Conservation (phyloP, 1,139 yeast genomes). For the Geotrichum aggregatum region DNA sequence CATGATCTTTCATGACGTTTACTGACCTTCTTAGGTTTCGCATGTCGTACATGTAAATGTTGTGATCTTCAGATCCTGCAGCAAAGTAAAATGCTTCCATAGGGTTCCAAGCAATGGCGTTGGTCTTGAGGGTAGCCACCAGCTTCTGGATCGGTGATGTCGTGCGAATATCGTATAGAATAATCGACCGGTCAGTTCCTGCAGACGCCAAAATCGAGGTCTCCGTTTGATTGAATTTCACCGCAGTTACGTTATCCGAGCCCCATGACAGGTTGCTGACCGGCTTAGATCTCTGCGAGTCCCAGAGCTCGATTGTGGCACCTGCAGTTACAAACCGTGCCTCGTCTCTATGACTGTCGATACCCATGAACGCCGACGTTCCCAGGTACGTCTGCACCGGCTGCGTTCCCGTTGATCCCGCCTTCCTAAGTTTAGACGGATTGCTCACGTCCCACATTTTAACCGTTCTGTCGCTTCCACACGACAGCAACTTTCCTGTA, state of each 20-base stretch:
- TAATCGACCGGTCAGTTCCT: slow-evolving; percentile 88
- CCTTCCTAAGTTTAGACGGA: slow-evolving; percentile 17
- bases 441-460: slow-evolving; percentile 64
- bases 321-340: slow-evolving; percentile 88
- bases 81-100: slow-evolving; percentile 96
- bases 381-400: slow-evolving; percentile 70
- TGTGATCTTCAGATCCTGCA: slow-evolving; percentile 91
- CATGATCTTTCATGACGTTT: slow-evolving; percentile 91
- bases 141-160: slow-evolving; percentile 88
- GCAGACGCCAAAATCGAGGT: slow-evolving; percentile 85
- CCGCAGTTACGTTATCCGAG: slow-evolving; percentile 80
- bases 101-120: slow-evolving; percentile 92
- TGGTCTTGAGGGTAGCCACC: slow-evolving; percentile 76
- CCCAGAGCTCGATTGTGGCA: slow-evolving; percentile 85
- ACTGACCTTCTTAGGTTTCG: slow-evolving; percentile 74
- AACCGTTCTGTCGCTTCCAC: slow-evolving; percentile 87
- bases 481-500: slow-evolving; percentile 61
- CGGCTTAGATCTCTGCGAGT: slow-evolving; percentile 71
- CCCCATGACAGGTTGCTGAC: slow-evolving; percentile 87
- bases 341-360: slow-evolving; percentile 80
- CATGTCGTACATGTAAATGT: slow-evolving; percentile 94
- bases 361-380: slow-evolving; percentile 75
- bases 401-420: slow-evolving; percentile 7
- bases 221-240: slow-evolving; percentile 85
- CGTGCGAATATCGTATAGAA: slow-evolving; percentile 88